A percentile compares a stretch with the other conserved stretches of the same genome.
Evolutionary conservation across 2,329 filamentous ascomycete genomes (phyloP).

Genomic region (Lecanoromycetidae sp.): DNA sequence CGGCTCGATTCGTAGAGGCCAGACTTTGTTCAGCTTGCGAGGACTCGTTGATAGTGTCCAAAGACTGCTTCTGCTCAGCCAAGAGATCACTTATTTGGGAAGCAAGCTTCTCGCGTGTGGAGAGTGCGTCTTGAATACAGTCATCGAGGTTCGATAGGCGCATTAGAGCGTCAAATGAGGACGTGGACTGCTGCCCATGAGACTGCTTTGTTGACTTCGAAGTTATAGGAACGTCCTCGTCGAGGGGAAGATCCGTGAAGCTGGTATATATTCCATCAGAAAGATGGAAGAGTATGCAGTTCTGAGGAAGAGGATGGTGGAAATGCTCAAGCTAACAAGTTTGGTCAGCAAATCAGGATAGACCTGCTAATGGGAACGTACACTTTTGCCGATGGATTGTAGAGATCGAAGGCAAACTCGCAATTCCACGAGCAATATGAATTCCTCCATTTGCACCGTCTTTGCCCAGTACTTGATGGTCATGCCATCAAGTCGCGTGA

Average conservation of each 20-base stretch:
- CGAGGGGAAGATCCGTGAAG: slow-evolving; percentile 50
- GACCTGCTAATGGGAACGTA: slow-evolving; percentile 22
- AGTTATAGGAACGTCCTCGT: slow-evolving; percentile 23
- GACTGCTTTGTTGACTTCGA: slow-evolving; percentile 27
- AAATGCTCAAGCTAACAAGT: slow-evolving; percentile 42
- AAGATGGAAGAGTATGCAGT: slow-evolving; percentile 76
- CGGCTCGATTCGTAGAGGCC: slow-evolving; percentile 35
- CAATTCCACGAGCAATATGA: slow-evolving; percentile 60
- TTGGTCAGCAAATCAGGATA: not conserved
- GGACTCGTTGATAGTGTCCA: slow-evolving; percentile 25
- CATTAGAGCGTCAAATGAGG: slow-evolving; percentile 81
- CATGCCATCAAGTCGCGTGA: slow-evolving; percentile 55
- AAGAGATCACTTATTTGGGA: slow-evolving; percentile 57
- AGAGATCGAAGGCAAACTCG: slow-evolving; percentile 58
- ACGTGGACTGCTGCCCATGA: slow-evolving; percentile 46
- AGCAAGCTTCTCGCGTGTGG: slow-evolving; percentile 61
- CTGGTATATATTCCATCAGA: slow-evolving; percentile 76
- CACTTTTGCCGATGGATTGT: slow-evolving; percentile 61
- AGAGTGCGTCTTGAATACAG: slow-evolving; percentile 79
- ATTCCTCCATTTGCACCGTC: slow-evolving; percentile 39
- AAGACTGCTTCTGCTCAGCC: slow-evolving; percentile 26
- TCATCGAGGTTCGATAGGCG: slow-evolving; percentile 76
- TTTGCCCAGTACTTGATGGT: slow-evolving; percentile 64
- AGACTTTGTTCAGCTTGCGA: slow-evolving; percentile 31
- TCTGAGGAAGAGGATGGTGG: slow-evolving; percentile 61